phyloP scores from a whole-genome alignment of 2,329 filamentous ascomycete species.

The Colletotrichum spaethianum region DNA sequence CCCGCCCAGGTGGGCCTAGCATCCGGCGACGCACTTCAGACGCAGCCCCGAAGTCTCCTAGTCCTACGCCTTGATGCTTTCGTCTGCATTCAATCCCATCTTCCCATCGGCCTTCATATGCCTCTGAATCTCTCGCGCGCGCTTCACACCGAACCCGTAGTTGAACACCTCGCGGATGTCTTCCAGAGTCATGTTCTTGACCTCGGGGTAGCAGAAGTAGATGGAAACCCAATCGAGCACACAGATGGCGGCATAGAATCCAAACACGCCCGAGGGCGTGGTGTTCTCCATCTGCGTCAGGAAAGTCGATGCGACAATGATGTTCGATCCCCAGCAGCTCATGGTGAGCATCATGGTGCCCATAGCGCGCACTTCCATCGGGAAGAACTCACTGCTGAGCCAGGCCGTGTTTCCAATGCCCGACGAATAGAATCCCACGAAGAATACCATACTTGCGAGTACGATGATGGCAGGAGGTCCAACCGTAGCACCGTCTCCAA shows the following conservation, averaged over 20 bases:
- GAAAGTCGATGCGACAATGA: constrained; percentile 66
- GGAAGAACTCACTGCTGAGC: constrained; percentile 62
- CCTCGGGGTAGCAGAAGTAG: constrained; percentile 67
- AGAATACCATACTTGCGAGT: constrained; percentile 59
- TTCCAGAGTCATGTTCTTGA: constrained; percentile 69
- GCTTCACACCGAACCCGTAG: constrained; percentile 61
- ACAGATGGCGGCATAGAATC: constrained; percentile 66
- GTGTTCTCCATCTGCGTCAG: constrained; percentile 64
- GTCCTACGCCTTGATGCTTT: background rate
- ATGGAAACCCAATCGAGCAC: constrained; percentile 61
- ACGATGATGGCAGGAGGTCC: constrained; percentile 51
- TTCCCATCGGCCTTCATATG: constrained; percentile 44
- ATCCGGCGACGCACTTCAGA: background rate
- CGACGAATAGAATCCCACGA: constrained; percentile 59
- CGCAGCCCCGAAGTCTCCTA: constrained; percentile 16
- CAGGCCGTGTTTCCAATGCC: constrained; percentile 63
- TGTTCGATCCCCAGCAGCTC: constrained; percentile 62
- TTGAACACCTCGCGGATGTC: constrained; percentile 66
- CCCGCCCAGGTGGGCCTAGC: background rate
- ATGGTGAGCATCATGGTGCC: constrained; percentile 65
- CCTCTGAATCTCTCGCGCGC: constrained; percentile 56
- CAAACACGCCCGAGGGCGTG: constrained; percentile 65
- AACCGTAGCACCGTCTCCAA: constrained; percentile 52
- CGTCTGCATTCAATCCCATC: background rate
- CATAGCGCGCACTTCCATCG: constrained; percentile 62